phyloP scores from a whole-genome alignment of 768 basidiomycete genomes.

The Termitomyces sp. region DNA sequence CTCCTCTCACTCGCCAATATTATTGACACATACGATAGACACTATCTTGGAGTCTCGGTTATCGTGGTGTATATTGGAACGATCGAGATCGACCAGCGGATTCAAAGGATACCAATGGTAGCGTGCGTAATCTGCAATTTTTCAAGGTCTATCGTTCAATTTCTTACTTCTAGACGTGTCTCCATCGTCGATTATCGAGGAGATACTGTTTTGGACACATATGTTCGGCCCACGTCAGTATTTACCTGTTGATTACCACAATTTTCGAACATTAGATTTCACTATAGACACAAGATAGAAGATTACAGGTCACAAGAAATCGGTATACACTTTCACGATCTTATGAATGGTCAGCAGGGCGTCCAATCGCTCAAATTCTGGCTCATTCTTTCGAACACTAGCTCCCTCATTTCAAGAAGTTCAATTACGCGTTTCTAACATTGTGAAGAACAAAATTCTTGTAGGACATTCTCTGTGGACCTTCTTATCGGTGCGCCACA shows the following conservation, averaged over 20 bases:
- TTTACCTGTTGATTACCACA: neutral
- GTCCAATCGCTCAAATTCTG: neutral
- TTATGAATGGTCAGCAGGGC: constrained; percentile 36
- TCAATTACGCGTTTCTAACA: constrained; percentile 39
- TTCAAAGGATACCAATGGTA: constrained; percentile 46
- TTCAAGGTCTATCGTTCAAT: neutral
- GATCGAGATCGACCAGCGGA: constrained; percentile 21
- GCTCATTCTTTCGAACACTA: constrained; percentile 18
- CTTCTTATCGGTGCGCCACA: constrained; percentile 45
- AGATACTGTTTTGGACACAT: constrained; percentile 43
- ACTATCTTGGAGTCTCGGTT: constrained; percentile 47
- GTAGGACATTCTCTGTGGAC: constrained; percentile 59
- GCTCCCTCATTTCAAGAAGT: constrained; percentile 51
- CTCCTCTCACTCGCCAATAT: neutral
- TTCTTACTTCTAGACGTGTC: constrained; percentile 38
- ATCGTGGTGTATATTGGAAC: constrained; percentile 43
- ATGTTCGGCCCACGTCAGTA: constrained; percentile 53
- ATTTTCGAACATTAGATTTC: neutral
- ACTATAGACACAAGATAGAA: constrained; percentile 41
- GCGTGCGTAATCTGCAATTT: constrained; percentile 36
- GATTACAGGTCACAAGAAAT: constrained; percentile 48
- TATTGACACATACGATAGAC: constrained; percentile 15
- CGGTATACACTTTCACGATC: constrained; percentile 38
- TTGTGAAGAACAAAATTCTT: constrained; percentile 47
- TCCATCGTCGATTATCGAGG: constrained; percentile 51